Conservation (phyloP, 2,329 filamentous ascomycete genomes). For the Penicillium corylophilum region DNA sequence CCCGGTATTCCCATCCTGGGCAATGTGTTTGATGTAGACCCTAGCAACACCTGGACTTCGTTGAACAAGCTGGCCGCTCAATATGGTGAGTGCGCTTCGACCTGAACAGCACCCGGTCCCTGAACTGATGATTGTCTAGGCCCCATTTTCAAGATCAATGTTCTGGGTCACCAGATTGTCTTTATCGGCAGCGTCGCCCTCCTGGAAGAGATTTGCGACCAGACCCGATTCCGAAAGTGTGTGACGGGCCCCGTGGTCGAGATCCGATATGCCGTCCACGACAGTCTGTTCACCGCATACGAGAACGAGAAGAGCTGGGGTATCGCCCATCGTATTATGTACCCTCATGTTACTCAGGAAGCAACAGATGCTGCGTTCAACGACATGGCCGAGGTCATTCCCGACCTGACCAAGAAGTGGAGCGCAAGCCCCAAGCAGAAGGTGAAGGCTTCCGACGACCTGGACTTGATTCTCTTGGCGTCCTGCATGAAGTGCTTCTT, state of each 20-base stretch:
- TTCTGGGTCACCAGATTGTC: conserved; percentile 48
- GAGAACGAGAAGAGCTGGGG: conserved; percentile 58
- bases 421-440: conserved; percentile 34
- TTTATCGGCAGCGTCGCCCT: conserved; percentile 56
- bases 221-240: conserved; percentile 58
- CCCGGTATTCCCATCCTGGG: conserved; percentile 53
- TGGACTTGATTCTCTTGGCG: conserved; percentile 56
- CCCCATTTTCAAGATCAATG: conserved; percentile 59
- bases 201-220: conserved; percentile 65
- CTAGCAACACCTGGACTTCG: conserved; percentile 52
- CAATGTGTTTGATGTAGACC: conserved; percentile 53
- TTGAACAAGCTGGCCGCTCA: conserved; percentile 50
- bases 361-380: conserved; percentile 41
- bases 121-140: conserved; percentile 38
- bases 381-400: conserved; percentile 49
- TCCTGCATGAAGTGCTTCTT: conserved; percentile 49
- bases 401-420: conserved; percentile 53
- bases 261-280: conserved; percentile 61
- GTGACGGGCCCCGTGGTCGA: conserved; percentile 56
- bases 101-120: background rate
- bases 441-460: conserved; percentile 46
- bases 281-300: conserved; percentile 66
- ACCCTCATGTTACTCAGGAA: conserved; percentile 46
- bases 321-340: conserved; percentile 54
- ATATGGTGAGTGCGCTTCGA: conserved; percentile 39